Conservation (phyloP, 2,329 filamentous ascomycete species). For the Alternaria viburni region DNA sequence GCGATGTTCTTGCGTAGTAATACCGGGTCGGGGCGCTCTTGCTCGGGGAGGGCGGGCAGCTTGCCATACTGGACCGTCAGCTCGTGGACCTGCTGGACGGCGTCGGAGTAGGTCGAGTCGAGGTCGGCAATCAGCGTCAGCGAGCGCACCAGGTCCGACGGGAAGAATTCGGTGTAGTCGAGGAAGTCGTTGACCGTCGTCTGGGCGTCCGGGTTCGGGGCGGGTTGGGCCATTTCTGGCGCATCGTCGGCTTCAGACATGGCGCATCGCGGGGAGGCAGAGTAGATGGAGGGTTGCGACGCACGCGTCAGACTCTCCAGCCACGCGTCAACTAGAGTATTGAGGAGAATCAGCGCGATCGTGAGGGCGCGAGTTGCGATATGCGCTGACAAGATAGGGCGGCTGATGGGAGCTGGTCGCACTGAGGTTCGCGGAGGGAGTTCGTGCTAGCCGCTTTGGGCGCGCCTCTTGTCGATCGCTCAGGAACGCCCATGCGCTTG, state of each 20-base stretch:
- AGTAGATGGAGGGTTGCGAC: slow-evolving; percentile 39
- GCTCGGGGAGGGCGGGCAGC: slow-evolving; percentile 58
- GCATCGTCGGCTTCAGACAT: slow-evolving; percentile 45
- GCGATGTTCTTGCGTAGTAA: slow-evolving; percentile 64
- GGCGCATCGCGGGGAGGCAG: slow-evolving; percentile 43
- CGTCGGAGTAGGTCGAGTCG: slow-evolving; percentile 52
- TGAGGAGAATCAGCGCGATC: slow-evolving; percentile 37
- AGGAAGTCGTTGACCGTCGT: slow-evolving; percentile 71
- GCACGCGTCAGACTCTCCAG: slow-evolving; percentile 48
- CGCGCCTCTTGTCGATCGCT: not conserved
- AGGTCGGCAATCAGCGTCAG: slow-evolving; percentile 65
- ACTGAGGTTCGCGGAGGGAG: not conserved
- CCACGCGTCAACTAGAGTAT: slow-evolving; percentile 46
- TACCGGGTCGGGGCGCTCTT: slow-evolving; percentile 59
- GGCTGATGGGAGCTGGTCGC: slow-evolving; percentile 12
- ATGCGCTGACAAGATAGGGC: slow-evolving; percentile 19
- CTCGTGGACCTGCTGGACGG: slow-evolving; percentile 55
- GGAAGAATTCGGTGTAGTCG: slow-evolving; percentile 73
- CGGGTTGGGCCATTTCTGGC: slow-evolving; percentile 45
- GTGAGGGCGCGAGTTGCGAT: slow-evolving; percentile 25
- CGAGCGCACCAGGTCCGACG: slow-evolving; percentile 68
- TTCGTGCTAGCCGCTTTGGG: slow-evolving; percentile 17
- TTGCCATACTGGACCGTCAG: slow-evolving; percentile 56
- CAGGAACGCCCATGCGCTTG: slow-evolving; percentile 6
- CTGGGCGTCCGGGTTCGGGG: slow-evolving; percentile 68